Conservation (phyloP, 306 rosid species). For the Hippophae tibetana region DNA sequence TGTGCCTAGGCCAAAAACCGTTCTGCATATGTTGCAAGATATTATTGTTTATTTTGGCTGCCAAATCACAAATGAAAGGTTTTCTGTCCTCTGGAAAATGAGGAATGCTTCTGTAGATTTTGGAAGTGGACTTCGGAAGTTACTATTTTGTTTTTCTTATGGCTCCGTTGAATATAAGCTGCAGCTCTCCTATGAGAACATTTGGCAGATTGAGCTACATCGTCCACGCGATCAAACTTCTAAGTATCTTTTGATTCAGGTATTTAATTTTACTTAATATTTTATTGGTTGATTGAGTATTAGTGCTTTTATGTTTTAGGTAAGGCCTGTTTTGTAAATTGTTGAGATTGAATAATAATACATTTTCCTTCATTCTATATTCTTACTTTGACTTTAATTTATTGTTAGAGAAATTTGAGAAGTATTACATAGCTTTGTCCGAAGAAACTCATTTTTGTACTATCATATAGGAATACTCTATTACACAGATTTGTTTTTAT, state of each 20-base stretch:
- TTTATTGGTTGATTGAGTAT: conserved; percentile 1
- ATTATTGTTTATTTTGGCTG: conserved; percentile 55
- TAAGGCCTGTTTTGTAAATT: not conserved
- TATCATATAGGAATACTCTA: no score
- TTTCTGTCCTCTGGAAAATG: conserved; percentile 29
- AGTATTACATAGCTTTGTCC: no score
- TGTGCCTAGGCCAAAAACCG: conserved; percentile 34
- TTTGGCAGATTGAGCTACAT: conserved; percentile 56
- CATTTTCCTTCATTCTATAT: not conserved
- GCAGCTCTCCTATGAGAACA: conserved; percentile 49
- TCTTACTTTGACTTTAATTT: no score
- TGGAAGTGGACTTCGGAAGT: conserved; percentile 34
- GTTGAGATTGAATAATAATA: not conserved
- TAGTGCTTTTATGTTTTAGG: conserved; percentile 1
- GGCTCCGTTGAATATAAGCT: conserved; percentile 29
- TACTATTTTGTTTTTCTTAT: conserved; percentile 29
- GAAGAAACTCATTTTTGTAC: no score
- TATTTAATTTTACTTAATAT: conserved; percentile 9
- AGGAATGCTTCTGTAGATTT: conserved; percentile 35
- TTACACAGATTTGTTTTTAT: no score
- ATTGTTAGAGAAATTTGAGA: no score
- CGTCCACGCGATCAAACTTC: conserved; percentile 27
- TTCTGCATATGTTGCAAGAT: conserved; percentile 23
- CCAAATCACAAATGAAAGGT: conserved; percentile 36
- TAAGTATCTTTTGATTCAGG: conserved; percentile 69